These are phyloP conservation scores for Lobosporangium transversale DNA, from an alignment of 192 early-diverging fungal species.

Conservation along the genomic window DNA sequence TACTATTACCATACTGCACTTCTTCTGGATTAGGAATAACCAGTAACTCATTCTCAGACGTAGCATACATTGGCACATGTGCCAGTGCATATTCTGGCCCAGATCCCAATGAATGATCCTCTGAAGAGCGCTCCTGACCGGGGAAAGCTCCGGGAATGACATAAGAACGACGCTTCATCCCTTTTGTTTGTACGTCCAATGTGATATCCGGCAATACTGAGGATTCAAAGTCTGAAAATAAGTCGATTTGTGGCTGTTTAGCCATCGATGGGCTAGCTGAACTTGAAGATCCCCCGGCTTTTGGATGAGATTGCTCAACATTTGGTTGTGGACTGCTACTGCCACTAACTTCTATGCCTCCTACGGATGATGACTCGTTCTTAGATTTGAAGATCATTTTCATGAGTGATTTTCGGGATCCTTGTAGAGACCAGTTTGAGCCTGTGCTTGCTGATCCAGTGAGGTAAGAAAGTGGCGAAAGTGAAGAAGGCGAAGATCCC, in stretches of 20 bases:
- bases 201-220: neutral
- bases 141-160: conserved; percentile 44
- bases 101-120: neutral
- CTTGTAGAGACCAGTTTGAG: conserved; percentile 44
- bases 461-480: conserved; percentile 36
- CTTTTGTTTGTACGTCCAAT: conserved; percentile 14
- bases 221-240: conserved; percentile 42
- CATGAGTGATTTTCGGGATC: conserved; percentile 46
- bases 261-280: conserved; percentile 9
- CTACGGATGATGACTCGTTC: conserved; percentile 11
- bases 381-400: conserved; percentile 50
- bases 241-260: conserved; percentile 9
- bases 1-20: neutral
- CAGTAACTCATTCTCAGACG: conserved; percentile 26
- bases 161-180: conserved; percentile 38
- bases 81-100: neutral
- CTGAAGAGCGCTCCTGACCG: conserved; percentile 19
- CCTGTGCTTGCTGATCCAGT: conserved; percentile 38
- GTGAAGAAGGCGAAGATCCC: conserved; percentile 23
- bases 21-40: conserved; percentile 2
- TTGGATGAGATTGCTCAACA: neutral
- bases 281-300: neutral
- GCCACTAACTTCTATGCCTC: neutral
- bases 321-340: neutral
- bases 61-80: conserved; percentile 42